Base-by-base conservation (phyloP, 257 asterid genomes). In the Salvia miltiorrhiza region DNA sequence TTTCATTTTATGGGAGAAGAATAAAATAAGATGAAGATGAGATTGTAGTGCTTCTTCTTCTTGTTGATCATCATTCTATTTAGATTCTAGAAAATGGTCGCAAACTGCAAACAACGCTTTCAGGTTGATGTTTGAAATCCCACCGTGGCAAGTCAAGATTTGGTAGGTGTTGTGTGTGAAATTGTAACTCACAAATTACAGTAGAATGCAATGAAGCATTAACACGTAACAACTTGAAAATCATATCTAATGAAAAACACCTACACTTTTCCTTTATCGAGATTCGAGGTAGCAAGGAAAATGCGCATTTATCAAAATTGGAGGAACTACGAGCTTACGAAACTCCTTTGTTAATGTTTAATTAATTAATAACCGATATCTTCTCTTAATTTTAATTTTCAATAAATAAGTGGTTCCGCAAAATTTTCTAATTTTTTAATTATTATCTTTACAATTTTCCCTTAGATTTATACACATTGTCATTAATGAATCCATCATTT, bases 111-210 rank as follows among this genome's bases (percentile, higher is more conserved):
- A 26, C 61, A 17, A 54, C 43, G 72, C 50, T 61, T 62, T 53
- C 57, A 69, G 62, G 14, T 21, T 68, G 71, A 69, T 69, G 71
- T 75, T 11, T 75, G 75, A 75, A 39, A 75, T 68, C 79, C 74
- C 69, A 74, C 78, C 39, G 7, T 4, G 13, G 11, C 41, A 30
- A 55, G 73, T 73, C 77, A 65, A 73, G 61, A 65, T 73, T 45
- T 67, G 69, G 37, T 53, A 37, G 35, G 28, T 32, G 48, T 63
- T 17, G 17, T 41, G 53, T 40, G 43, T 52, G n/a, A 24, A 43
- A 13, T 41, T 63, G 43, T 55, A 53, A 17, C 26, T 12, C 44
- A 20, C 60, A 26, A 54, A n/a, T 37, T 66, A 35, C 11, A 9
- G 13, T 14, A 54, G 6, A 1, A 21, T 14, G 41, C 33, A 35